Evolutionary conservation across 2,329 filamentous ascomycete species (phyloP).

Genomic region (Neonectria coccinea): DNA sequence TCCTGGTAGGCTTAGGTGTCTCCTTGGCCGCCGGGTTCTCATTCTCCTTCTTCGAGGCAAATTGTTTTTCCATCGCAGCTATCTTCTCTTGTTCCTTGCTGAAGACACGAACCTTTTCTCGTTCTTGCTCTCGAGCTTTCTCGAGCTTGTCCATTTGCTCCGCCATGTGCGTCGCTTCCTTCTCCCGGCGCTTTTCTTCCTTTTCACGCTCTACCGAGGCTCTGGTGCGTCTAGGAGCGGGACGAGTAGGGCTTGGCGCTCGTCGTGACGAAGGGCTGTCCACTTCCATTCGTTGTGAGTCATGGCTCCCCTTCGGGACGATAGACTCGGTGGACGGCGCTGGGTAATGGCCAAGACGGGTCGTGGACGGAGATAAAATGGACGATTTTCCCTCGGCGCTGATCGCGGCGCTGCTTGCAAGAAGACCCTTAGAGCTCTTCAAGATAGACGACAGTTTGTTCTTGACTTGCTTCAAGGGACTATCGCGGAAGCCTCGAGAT

Average conservation of each 20-base stretch:
- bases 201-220: slow-evolving; percentile 71
- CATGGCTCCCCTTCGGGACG: slow-evolving; percentile 41
- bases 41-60: slow-evolving; percentile 64
- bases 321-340: slow-evolving; percentile 64
- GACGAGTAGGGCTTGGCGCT: slow-evolving; percentile 57
- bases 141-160: slow-evolving; percentile 73
- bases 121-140: slow-evolving; percentile 76
- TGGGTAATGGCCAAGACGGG: slow-evolving; percentile 58
- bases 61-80: slow-evolving; percentile 64
- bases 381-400: slow-evolving; percentile 72
- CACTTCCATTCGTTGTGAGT: slow-evolving; percentile 36
- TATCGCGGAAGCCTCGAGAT: slow-evolving; percentile 71
- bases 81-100: slow-evolving; percentile 68
- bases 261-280: slow-evolving; percentile 29
- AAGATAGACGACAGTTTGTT: slow-evolving; percentile 92
- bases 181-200: slow-evolving; percentile 74
- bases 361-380: slow-evolving; percentile 65
- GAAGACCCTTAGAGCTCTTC: slow-evolving; percentile 86
- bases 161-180: slow-evolving; percentile 70
- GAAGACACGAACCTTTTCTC: slow-evolving; percentile 72
- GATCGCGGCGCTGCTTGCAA: slow-evolving; percentile 78
- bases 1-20: slow-evolving; percentile 58
- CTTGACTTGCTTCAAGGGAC: slow-evolving; percentile 90
- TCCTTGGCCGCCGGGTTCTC: slow-evolving; percentile 57
- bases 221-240: slow-evolving; percentile 62